Evolutionary conservation across 1,284 basidiomycete genomes (phyloP).

Genomic region (Cerioporus squamosus): DNA sequence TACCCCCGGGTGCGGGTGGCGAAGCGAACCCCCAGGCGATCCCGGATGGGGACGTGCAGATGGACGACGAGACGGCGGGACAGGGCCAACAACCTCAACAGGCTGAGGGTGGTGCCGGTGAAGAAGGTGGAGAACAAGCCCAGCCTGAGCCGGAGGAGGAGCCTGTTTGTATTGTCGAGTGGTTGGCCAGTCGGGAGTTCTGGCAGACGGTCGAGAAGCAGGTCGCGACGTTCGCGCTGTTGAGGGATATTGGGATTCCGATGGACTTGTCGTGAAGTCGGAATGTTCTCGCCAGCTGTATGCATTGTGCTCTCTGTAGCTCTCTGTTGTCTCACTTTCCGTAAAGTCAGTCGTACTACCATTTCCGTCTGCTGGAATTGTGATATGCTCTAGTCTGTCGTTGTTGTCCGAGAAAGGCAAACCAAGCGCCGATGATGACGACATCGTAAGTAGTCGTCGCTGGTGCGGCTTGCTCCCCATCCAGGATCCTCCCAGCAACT

Average conservation of each 20-base stretch:
- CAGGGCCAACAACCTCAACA: no score
- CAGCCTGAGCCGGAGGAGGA: not conserved
- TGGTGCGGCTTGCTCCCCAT: no score
- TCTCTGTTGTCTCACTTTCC: no score
- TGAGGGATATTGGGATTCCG: slow-evolving; percentile 7
- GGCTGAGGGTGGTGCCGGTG: not conserved
- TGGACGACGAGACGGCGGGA: not conserved
- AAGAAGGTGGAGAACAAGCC: not conserved
- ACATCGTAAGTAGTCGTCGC: not conserved
- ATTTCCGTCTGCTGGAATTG: no score
- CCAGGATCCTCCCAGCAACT: not conserved
- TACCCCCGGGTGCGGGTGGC: no score
- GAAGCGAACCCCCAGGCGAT: no score
- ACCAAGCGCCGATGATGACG: slow-evolving; percentile 9
- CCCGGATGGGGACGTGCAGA: not conserved
- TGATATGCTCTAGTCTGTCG: no score
- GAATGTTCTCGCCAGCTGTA: no score
- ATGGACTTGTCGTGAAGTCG: slow-evolving; percentile 3
- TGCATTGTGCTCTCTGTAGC: no score
- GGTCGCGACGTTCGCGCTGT: slow-evolving; percentile 7
- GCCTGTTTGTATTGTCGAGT: not conserved
- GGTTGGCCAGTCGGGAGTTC: slow-evolving; percentile 5
- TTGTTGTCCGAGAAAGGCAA: not conserved
- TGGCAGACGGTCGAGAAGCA: slow-evolving; percentile 17
- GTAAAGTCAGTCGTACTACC: no score